A percentile compares a stretch with the other conserved stretches of the same genome.
phyloP scores from a whole-genome alignment of 2,329 filamentous ascomycete genomes.

The Colletotrichum falcatum region DNA sequence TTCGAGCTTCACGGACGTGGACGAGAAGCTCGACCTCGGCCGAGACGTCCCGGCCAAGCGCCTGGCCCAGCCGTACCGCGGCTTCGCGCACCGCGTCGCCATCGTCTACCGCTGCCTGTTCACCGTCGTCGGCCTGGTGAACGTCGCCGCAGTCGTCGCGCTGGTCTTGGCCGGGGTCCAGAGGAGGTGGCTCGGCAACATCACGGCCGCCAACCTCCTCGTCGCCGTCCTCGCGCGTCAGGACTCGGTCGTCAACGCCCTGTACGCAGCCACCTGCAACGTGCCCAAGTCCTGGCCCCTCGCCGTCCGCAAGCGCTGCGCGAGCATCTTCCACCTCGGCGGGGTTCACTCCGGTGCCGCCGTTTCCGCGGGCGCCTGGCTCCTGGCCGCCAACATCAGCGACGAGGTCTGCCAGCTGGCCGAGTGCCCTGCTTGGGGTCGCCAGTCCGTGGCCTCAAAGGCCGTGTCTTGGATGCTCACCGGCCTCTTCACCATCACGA shows the following conservation, averaged over 20 bases:
- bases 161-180: constrained; percentile 49
- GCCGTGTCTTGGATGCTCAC: constrained; percentile 69
- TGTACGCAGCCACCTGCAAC: constrained; percentile 60
- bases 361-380: constrained; percentile 62
- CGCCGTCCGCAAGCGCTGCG: constrained; percentile 59
- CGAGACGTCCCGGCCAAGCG: constrained; percentile 55
- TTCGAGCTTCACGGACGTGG: constrained; percentile 33
- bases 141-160: constrained; percentile 60
- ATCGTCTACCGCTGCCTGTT: constrained; percentile 69
- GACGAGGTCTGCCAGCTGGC: constrained; percentile 52
- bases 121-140: constrained; percentile 62
- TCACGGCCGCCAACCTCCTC: constrained; percentile 62
- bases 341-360: constrained; percentile 64
- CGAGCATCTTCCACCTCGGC: constrained; percentile 65
- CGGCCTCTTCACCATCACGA: constrained; percentile 69
- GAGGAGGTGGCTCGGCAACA: constrained; percentile 51
- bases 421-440: constrained; percentile 24
- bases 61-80: constrained; percentile 53
- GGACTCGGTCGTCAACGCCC: constrained; percentile 63
- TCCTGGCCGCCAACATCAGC: constrained; percentile 56
- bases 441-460: constrained; percentile 53
- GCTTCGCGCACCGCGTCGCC: constrained; percentile 58
- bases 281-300: constrained; percentile 61
- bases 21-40: constrained; percentile 31
- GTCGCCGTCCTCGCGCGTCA: constrained; percentile 64